Evolutionary conservation across 441 rosid genomes (phyloP).

Genomic region (Croton laevigatus): DNA sequence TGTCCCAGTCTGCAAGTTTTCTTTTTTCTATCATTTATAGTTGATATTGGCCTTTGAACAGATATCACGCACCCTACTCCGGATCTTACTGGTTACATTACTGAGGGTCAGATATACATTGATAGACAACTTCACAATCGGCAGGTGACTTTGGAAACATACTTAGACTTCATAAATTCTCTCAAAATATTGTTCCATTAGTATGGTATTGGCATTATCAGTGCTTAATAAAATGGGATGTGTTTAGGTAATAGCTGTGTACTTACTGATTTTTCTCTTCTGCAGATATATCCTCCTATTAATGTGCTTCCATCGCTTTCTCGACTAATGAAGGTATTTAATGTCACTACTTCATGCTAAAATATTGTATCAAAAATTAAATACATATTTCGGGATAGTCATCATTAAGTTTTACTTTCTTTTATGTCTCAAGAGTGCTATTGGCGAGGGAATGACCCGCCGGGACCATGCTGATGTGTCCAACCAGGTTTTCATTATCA

Average conservation of each 20-base stretch:
- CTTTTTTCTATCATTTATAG: background rate
- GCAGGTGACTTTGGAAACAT: conserved; percentile 48
- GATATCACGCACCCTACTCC: conserved; percentile 99
- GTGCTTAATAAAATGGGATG: background rate
- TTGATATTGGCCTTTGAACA: conserved; percentile 27
- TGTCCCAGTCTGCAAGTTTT: background rate
- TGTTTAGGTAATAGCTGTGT: background rate
- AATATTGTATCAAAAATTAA: background rate
- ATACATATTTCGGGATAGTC: background rate
- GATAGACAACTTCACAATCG: conserved; percentile 93
- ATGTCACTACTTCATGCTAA: conserved; percentile 13
- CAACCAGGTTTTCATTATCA: conserved; percentile 64
- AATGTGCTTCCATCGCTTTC: conserved; percentile 99
- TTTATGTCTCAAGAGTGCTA: conserved; percentile 73
- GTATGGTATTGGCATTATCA: background rate
- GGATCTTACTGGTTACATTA: conserved; percentile 98
- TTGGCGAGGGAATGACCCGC: conserved; percentile 99
- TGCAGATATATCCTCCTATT: conserved; percentile 97
- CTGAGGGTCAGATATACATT: conserved; percentile 98
- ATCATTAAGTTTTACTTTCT: background rate
- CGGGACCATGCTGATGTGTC: conserved; percentile 96
- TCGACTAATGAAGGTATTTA: conserved; percentile 84
- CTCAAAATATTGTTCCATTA: background rate
- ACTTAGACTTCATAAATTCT: background rate
- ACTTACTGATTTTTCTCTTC: conserved; percentile 12